Base-by-base conservation (phyloP, 805 yeast species). In the Cyberlindnera mycetangii region DNA sequence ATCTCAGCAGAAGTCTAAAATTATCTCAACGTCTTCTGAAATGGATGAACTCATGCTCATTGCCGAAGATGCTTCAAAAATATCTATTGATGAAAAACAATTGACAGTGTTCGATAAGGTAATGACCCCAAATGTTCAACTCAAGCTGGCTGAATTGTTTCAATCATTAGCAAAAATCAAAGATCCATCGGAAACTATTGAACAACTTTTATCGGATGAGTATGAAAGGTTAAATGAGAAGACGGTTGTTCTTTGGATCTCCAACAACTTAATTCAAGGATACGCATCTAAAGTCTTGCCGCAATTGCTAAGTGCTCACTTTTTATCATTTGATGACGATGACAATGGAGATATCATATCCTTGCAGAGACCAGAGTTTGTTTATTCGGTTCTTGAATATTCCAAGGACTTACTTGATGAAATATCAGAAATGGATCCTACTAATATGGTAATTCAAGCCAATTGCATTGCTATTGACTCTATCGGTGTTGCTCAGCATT, bases 381-480 rank as follows among this genome's bases (percentile, higher is more conserved):
- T 63, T 3, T 68, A 60, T 39, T 47, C 51, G 2, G 37, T 70
- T 1, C 44, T 74, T 16, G 74, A 70, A 25, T 59, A 53, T 39
- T 69, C 83, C 0, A 75, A 70, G 44, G 69, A 66, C 1, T 42
- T 78, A 3, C 56, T 77, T 4, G 73, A 71, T 30, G 62, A 63
- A 4, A 44, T 64, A 1, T 54, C 70, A 6, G 61, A 51, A 27
- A 33, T 45, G 41, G 53, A 47, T 15, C 24, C 34, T 33, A 32
- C 37, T 32, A 28, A 46, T 22, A 19, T 38, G 16, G 24, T 49
- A 45, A 47, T 55, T 38, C 44, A 47, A 37, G 53, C 50, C 1
- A 47, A 44, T 20, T 59, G 67, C 3, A 64, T 74, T 11, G 71
- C 83, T 0, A 48, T 81, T 5, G 73, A 72, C 39, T 56, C 81